These are phyloP conservation scores for Saccharomycopsis sp. DNA, from an alignment of 805 yeast species.

Conservation along the genomic window DNA sequence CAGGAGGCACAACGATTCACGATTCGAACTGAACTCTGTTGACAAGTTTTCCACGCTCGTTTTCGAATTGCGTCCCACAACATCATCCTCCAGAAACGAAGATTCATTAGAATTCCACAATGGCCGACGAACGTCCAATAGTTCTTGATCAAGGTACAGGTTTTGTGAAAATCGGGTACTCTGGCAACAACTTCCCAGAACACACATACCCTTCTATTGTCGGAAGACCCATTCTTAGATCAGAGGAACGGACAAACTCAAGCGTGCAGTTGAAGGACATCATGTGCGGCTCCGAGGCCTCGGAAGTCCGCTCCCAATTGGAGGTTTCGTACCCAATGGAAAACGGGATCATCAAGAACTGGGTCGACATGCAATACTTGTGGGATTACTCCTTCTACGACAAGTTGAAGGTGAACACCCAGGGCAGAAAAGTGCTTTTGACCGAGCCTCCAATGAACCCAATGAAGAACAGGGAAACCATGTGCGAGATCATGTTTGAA, in stretches of 20 bases:
- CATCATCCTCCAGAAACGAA: no score
- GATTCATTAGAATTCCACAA: no score
- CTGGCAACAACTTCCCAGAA: constrained; percentile 95
- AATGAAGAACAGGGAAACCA: constrained; percentile 74
- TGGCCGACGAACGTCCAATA: no score
- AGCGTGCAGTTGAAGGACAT: constrained; percentile 81
- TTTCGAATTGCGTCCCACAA: no score
- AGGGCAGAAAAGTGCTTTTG: constrained; percentile 71
- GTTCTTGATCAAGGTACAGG: constrained; percentile 99
- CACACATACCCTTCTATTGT: constrained; percentile 95
- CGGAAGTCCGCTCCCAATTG: constrained; percentile 77
- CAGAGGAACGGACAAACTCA: constrained; percentile 75
- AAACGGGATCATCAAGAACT: constrained; percentile 91
- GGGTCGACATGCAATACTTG: constrained; percentile 98
- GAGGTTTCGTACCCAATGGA: constrained; percentile 98
- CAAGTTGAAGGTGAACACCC: constrained; percentile 68
- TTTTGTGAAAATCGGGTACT: constrained; percentile 93
- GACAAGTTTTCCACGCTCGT: no score
- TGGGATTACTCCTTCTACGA: constrained; percentile 98
- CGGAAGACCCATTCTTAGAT: constrained; percentile 93
- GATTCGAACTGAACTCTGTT: no score
- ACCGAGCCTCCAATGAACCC: constrained; percentile 99
- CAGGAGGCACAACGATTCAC: no score
- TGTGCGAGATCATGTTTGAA: constrained; percentile 92
- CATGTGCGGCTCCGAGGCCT: constrained; percentile 97